Base-by-base conservation (phyloP, 2,329 filamentous ascomycete species). In the Graphilbum ipis-grandicollis region DNA sequence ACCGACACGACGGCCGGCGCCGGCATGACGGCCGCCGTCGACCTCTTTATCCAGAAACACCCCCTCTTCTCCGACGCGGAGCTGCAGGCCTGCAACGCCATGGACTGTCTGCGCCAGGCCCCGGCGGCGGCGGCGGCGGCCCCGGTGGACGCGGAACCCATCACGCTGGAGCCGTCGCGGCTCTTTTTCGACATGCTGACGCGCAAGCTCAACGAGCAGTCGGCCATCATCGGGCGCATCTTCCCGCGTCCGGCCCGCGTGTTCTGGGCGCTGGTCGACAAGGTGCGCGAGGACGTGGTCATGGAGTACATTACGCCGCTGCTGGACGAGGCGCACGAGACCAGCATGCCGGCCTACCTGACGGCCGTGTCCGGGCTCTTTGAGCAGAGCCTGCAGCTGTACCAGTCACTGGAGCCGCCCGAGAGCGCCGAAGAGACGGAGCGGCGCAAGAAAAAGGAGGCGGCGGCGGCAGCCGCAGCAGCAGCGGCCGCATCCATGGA, bases 41-140 rank as follows among this genome's bases (percentile, higher is more conserved):
- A 96, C 37, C 64, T 85, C 1, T 96, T 93, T 52, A 75, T 93
- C 38, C 79, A 88, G 39, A 88, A 90, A 47, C 84, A 94, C 51
- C 79, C 83, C 1, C 62, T 96, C 37, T 80, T 96, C 54, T 66
- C 74, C 39, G 76, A 84, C 41, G 74, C 71, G 41, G 72, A 79
- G 33, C 63, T 79, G 33, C 61, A 83, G 34, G 77, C 78, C 7
- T 36, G 34, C 36, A 81, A 78, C 45, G 71, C 85, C 9, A 68
- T 80, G 50, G 84, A 93, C 48, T 94, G 88, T 51, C 62, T 98
- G 39, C 78, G 83, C 48, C 67, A 71, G 38, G 70, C 68, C 5
- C 58, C 66, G 1, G 34, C 29, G 10, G 36, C 35, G 18, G 34
- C 14, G 21, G 18, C 25, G 10, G 10, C 14, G 15, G 15, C 37